These are phyloP conservation scores for Nemania serpens DNA, from an alignment of 2,329 filamentous ascomycete species.

Conservation along the genomic window DNA sequence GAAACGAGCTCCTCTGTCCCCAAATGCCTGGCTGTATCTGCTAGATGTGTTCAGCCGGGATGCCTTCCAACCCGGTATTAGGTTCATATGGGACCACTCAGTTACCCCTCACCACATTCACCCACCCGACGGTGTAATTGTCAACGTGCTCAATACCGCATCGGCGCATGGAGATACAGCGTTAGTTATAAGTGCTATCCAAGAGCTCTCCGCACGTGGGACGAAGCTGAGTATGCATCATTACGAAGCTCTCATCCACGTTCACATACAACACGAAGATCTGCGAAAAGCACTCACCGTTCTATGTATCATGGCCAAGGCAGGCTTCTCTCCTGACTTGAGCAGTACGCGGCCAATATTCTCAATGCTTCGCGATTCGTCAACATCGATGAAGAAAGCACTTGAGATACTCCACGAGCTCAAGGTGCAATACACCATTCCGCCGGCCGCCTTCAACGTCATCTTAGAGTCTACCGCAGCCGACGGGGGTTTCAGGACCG, in stretches of 20 bases:
- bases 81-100: slow-evolving; percentile 71
- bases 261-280: slow-evolving; percentile 66
- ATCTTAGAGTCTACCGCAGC: slow-evolving; percentile 44
- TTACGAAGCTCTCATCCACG: slow-evolving; percentile 78
- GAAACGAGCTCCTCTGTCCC: slow-evolving; percentile 28
- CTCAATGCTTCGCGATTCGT: slow-evolving; percentile 54
- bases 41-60: slow-evolving; percentile 74
- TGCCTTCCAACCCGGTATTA: slow-evolving; percentile 66
- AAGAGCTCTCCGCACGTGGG: slow-evolving; percentile 62
- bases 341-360: slow-evolving; percentile 69
- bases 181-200: slow-evolving; percentile 73
- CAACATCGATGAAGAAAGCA: slow-evolving; percentile 53
- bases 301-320: slow-evolving; percentile 73
- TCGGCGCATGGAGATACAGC: slow-evolving; percentile 68
- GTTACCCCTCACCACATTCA: slow-evolving; percentile 62
- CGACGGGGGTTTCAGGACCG: slow-evolving; percentile 34
- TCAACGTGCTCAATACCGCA: slow-evolving; percentile 73
- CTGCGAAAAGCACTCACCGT: slow-evolving; percentile 69
- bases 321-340: slow-evolving; percentile 60
- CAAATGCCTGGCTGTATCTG: slow-evolving; percentile 64
- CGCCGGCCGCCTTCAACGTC: slow-evolving; percentile 48
- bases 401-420: slow-evolving; percentile 63
- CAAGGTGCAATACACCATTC: slow-evolving; percentile 44
- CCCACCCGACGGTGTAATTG: slow-evolving; percentile 67
- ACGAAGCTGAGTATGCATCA: slow-evolving; percentile 67